Evolutionary conservation across 78 protist genomes (phyloP).

Genomic region (Pigoraptor vietnamica): DNA sequence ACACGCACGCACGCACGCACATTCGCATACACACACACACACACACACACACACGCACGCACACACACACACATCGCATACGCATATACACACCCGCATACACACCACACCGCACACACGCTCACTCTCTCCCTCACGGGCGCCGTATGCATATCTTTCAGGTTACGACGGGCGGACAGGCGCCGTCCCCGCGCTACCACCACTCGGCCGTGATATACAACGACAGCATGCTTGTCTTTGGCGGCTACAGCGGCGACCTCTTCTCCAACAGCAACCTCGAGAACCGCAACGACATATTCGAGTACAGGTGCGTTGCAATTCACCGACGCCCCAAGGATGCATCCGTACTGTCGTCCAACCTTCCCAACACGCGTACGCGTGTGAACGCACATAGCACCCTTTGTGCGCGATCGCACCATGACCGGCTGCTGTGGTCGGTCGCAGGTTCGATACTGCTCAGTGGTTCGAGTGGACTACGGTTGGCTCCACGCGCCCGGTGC

Average conservation of each 20-base stretch:
- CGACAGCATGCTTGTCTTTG: slow-evolving; percentile 16
- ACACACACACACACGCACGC: slow-evolving; percentile 1
- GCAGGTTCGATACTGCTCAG: background rate
- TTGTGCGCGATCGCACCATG: background rate
- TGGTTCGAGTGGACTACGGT: background rate
- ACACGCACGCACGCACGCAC: background rate
- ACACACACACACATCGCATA: slow-evolving; percentile 7
- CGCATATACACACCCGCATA: background rate
- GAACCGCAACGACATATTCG: background rate
- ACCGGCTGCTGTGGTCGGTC: background rate
- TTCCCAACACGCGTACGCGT: too few species aligned
- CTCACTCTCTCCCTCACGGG: too few species aligned
- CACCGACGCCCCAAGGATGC: too few species aligned
- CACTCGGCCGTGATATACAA: slow-evolving; percentile 25
- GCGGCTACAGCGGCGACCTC: slow-evolving; percentile 12
- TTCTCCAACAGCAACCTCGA: background rate
- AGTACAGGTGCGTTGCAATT: background rate
- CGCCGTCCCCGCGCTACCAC: slow-evolving; percentile 13
- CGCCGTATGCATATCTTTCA: background rate
- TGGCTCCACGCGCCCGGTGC: background rate
- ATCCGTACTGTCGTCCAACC: too few species aligned
- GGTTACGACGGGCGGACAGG: background rate
- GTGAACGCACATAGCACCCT: too few species aligned
- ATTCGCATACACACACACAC: background rate
- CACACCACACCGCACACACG: too few species aligned